Evolutionary conservation across 2,329 filamentous ascomycete genomes (phyloP).

Genomic region (Corinectria fuckeliana): DNA sequence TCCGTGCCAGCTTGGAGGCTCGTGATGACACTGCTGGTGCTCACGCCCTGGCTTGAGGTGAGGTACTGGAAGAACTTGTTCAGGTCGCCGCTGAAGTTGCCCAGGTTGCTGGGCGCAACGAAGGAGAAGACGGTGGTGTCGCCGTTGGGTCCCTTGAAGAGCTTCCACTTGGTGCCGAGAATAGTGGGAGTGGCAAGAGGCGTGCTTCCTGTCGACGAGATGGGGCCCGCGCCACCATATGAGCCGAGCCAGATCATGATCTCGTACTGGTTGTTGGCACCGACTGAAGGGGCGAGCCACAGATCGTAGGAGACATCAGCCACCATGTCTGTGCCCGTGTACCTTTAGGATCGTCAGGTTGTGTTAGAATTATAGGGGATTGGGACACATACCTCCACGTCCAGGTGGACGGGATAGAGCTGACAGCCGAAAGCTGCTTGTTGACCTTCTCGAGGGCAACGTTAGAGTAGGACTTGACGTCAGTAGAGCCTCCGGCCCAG

Average conservation of each 20-base stretch:
- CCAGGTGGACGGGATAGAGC: constrained; percentile 45
- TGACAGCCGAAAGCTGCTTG: constrained; percentile 45
- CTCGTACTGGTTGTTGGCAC: constrained; percentile 57
- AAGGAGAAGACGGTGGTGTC: constrained; percentile 65
- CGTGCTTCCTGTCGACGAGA: constrained; percentile 35
- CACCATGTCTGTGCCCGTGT: constrained; percentile 43
- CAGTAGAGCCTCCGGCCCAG: constrained; percentile 46
- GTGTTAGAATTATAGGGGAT: fast-evolving
- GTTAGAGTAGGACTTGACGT: constrained; percentile 56
- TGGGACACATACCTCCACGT: constrained; percentile 26
- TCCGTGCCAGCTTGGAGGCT: constrained; percentile 53
- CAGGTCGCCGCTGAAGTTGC: constrained; percentile 62
- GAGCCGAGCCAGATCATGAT: constrained; percentile 69
- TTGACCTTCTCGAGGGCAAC: constrained; percentile 46
- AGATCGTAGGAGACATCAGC: constrained; percentile 66
- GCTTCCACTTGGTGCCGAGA: constrained; percentile 58
- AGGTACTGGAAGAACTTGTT: constrained; percentile 64
- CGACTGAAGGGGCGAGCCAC: constrained; percentile 58
- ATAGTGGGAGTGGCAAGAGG: constrained; percentile 53
- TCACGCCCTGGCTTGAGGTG: constrained; percentile 49
- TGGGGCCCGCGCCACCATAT: constrained; percentile 63
- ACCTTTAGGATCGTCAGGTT: constrained; percentile 33
- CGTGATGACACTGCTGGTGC: constrained; percentile 22
- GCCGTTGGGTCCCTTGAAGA: constrained; percentile 65
- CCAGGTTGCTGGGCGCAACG: constrained; percentile 47